Evolutionary conservation across 75 land plant species (phyloP).

Genomic region (Cryptomeria japonica): DNA sequence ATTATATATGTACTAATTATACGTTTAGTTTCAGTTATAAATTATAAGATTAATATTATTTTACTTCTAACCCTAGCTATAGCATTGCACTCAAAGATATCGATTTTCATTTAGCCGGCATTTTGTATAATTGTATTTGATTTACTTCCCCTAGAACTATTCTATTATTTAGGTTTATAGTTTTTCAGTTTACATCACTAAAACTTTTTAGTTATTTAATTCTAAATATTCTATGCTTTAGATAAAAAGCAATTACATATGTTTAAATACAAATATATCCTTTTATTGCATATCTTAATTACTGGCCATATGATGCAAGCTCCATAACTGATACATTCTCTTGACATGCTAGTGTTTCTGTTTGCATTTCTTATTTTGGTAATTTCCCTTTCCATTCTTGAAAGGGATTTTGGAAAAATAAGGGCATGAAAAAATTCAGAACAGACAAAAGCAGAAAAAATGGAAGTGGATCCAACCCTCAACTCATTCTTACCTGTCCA

Average conservation of each 20-base stretch:
- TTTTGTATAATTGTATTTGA: not conserved
- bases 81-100: not conserved
- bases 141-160: not conserved
- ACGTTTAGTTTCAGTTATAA: not conserved
- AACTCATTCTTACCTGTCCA: constrained; percentile 33
- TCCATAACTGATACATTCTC: not conserved
- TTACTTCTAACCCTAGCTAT: not conserved
- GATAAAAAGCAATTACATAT: not conserved
- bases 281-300: not conserved
- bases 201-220: not conserved
- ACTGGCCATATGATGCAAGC: not conserved
- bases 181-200: not conserved
- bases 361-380: not conserved
- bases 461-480: not conserved
- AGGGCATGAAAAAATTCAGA: not conserved
- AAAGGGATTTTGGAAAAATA: not conserved
- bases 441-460: not conserved
- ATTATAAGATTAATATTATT: not conserved
- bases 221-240: not conserved
- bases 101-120: not conserved
- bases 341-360: not conserved
- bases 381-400: not conserved
- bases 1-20: not conserved
- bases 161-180: not conserved
- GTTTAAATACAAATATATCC: not conserved